Base-by-base conservation (phyloP, 441 rosid genomes). In the Metrosideros polymorpha region DNA sequence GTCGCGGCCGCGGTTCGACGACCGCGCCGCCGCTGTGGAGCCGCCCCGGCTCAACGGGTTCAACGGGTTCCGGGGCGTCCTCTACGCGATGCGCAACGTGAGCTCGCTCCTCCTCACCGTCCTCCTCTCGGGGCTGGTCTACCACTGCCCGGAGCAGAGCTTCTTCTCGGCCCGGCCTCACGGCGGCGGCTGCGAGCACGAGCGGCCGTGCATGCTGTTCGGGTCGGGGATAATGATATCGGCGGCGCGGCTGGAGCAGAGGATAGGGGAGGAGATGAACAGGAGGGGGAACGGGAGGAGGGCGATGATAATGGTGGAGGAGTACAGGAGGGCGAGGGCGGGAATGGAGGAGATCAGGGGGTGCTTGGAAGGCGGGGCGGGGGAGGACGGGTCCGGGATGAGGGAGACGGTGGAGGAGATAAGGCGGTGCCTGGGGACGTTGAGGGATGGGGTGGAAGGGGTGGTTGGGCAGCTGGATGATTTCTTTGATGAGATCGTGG, bases 51-150 rank as follows among this genome's bases (percentile, higher is more conserved):
- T 93, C 59, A 95, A 94, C 88, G 97, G 92, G 0, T 96, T 92
- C 88, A 92, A 92, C 86, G 98, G 98, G 10, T 96, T 96, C 51
- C 89, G 97, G 29, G 98, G 98, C 24, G 98, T 94, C 10, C 92
- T 96, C 7, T 93, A 92, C 89, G 98, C 98, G 85, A 95, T 92
- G 92, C 91, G 94, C 89, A 94, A 91, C 84, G 96, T 92, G 49
- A 93, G 92, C 84, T 92, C 97, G n/a, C 88, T 96, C 71, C 93
- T 71, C 79, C 47, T 83, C 4, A 83, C 57, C n/a, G n/a, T 83
- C 84, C 84, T 83, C 25, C 57, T 83, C 57, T 52, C 84, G n/a
- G 57, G 84, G 42, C 57, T 83, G 43, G 57, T 83, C 25, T 52
- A 83, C 61, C 57, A 55, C 84, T 83, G 84, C 57, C 84, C 61